phyloP scores from a whole-genome alignment of 768 basidiomycete species.

The Trametes meyenii region DNA sequence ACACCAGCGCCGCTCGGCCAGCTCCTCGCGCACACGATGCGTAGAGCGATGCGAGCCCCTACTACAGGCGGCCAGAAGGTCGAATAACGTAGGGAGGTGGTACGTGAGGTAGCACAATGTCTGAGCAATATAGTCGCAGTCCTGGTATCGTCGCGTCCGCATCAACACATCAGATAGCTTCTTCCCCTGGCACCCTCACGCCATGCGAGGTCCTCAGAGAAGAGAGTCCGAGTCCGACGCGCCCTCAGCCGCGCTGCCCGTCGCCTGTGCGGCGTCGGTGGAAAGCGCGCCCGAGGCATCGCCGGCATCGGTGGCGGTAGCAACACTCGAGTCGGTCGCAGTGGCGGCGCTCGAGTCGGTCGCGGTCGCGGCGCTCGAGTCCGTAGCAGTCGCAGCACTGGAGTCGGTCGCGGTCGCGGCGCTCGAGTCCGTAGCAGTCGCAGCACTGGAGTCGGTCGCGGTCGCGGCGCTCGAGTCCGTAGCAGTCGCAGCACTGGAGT shows the following conservation, averaged over 20 bases:
- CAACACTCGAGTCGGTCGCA: neutral
- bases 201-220: neutral
- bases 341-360: neutral
- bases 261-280: neutral
- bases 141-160: neutral
- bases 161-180: neutral
- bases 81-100: neutral
- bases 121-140: neutral
- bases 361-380: neutral
- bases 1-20: slow-evolving; percentile 7
- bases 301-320: neutral
- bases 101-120: neutral
- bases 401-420: slow-evolving; percentile 5
- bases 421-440: slow-evolving; percentile 1
- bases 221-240: neutral
- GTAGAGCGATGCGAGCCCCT: neutral
- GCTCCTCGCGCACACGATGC: neutral
- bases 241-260: neutral
- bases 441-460: neutral
- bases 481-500: neutral
- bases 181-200: neutral
- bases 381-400: neutral
- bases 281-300: neutral
- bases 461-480: neutral
- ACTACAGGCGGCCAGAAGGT: neutral